Base-by-base conservation (phyloP, 768 basidiomycete species). In the Xerocomellus chrysenteron region DNA sequence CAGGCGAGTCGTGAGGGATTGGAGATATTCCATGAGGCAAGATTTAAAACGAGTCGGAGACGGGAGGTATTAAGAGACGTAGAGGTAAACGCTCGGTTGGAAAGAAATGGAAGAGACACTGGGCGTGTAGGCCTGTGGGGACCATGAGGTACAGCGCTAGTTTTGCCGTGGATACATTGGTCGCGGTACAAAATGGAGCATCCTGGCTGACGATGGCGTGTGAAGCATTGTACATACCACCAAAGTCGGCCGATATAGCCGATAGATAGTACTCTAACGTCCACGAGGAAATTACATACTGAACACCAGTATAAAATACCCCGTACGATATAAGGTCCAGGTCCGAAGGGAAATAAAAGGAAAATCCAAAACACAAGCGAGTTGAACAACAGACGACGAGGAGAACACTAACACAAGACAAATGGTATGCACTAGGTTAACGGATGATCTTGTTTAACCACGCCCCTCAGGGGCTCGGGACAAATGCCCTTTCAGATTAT, bases 161-260 rank as follows among this genome's bases (percentile, higher is more conserved):
- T 50, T 67, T 67, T 30, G 65, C 66, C 13, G 65, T 47, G 55
- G 55, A 54, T 37, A 24, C 63, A 66, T 67, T 65, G 65, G 56
- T 28, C 36, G 40, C 16, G 16, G 33, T 32, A 30, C 32, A 52
- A 45, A 50, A 47, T 52, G 47, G 52, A 46, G 13, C 28, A 36
- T 36, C 21, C 45, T 43, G 47, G 57, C 35, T 19, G 5, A 32
- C 26, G 41, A 32, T 39, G 41, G 52, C 50, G 52, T 63, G 52
- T 19, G 61, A 63, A 56, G 45, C 16, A 49, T 13, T 36, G 52
- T 21, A 21, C 21, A 11, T 35, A 39, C 52, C 35, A 47, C 39
- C 40, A 43, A n/a, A 5, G 24, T 55, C 55, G 57, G 64, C 64
- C 64, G 64, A 63, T 35, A 14, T 16, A 19, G 43, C 52, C 56